phyloP scores from a whole-genome alignment of 2,329 filamentous ascomycete genomes.

The Talaromyces sp. region DNA sequence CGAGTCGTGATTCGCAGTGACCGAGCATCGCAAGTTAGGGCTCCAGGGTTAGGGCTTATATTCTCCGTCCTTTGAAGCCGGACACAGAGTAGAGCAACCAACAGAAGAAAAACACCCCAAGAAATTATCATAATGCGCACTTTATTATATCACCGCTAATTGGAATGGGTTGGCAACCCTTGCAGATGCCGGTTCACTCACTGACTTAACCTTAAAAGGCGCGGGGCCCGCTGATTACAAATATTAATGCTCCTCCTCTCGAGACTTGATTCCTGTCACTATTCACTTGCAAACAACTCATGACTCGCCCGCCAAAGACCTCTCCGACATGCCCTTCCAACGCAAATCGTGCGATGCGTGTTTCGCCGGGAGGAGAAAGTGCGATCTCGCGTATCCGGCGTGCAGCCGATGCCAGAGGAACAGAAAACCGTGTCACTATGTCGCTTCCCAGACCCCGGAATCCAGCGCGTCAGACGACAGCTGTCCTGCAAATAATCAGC shows the following conservation, averaged over 20 bases:
- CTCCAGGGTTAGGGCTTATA: neutral
- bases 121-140: too few species aligned
- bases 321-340: neutral
- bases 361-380: conserved; percentile 2
- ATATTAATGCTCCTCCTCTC: neutral
- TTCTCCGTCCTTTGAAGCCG: neutral
- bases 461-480: neutral
- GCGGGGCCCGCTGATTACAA: neutral
- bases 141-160: neutral
- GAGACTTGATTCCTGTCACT: too few species aligned
- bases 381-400: neutral
- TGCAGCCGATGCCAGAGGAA: conserved; percentile 5
- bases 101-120: neutral
- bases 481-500: neutral
- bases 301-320: neutral
- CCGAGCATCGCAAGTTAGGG: neutral
- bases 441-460: neutral
- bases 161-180: neutral
- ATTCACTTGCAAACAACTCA: neutral
- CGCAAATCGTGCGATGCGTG: neutral
- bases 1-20: neutral
- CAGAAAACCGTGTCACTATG: conserved; percentile 1
- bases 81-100: too few species aligned
- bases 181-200: neutral
- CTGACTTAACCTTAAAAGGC: too few species aligned